Evolutionary conservation across 2,329 filamentous ascomycete species (phyloP).

Genomic region (Thelonectria blattea): DNA sequence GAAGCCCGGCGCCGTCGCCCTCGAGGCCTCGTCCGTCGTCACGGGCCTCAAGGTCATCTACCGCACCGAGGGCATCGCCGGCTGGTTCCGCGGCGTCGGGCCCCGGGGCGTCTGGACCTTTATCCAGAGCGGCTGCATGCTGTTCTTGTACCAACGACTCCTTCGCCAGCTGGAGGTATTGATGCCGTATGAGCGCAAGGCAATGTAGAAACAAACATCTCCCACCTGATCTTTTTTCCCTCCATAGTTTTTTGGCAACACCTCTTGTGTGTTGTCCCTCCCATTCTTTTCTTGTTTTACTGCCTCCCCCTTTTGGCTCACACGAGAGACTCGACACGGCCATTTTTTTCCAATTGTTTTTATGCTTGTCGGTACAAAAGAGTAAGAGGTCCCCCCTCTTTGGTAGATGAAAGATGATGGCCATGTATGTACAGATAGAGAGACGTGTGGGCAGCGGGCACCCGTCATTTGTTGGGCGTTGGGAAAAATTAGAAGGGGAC

Average conservation of each 20-base stretch:
- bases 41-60: slow-evolving; percentile 88
- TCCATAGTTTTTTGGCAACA: slow-evolving; percentile 4
- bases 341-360: slow-evolving; percentile 21
- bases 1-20: slow-evolving; percentile 75
- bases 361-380: slow-evolving; percentile 13
- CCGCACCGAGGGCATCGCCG: slow-evolving; percentile 82
- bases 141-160: slow-evolving; percentile 91
- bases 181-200: slow-evolving; percentile 42
- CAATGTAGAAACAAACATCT: slow-evolving; percentile 33
- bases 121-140: slow-evolving; percentile 95
- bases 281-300: slow-evolving; percentile 3
- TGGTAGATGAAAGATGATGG: slow-evolving; percentile 29
- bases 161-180: slow-evolving; percentile 74
- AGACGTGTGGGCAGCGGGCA: slow-evolving; percentile 27
- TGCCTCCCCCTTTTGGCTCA: background rate
- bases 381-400: background rate
- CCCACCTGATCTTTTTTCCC: background rate
- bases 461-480: slow-evolving; percentile 40
- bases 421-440: slow-evolving; percentile 38
- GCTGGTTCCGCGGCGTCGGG: slow-evolving; percentile 94
- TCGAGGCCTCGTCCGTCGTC: slow-evolving; percentile 89
- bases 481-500: slow-evolving; percentile 35
- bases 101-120: slow-evolving; percentile 96
- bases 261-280: background rate
- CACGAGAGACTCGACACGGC: slow-evolving; percentile 1